A percentile compares a stretch with the other conserved stretches of the same genome.
Evolutionary conservation across 1,139 yeast genomes (phyloP).

Genomic region (Zygosaccharomyces sapae): DNA sequence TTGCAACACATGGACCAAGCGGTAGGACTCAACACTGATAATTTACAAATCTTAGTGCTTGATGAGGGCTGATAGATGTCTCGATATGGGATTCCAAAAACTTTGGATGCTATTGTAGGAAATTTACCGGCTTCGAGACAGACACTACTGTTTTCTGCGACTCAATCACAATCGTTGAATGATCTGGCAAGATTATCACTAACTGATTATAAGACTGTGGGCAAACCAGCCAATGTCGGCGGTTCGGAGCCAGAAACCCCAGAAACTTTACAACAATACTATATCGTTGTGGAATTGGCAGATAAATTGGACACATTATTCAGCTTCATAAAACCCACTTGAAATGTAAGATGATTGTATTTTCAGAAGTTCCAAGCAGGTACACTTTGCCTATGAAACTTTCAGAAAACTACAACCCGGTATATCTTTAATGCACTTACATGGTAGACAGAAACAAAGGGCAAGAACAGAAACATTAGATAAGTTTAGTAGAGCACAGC

Average conservation of each 20-base stretch:
- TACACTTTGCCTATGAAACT: slow-evolving; percentile 86
- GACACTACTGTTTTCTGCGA: slow-evolving; percentile 85
- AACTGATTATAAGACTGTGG: slow-evolving; percentile 71
- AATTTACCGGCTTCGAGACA: slow-evolving; percentile 85
- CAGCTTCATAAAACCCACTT: slow-evolving; percentile 90
- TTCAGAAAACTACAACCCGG: slow-evolving; percentile 95
- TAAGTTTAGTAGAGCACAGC: slow-evolving; percentile 80
- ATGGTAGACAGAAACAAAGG: slow-evolving; percentile 93
- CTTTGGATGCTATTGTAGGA: slow-evolving; percentile 77
- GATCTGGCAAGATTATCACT: slow-evolving; percentile 88
- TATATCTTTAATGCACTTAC: slow-evolving; percentile 82
- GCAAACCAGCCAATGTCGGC: slow-evolving; percentile 36
- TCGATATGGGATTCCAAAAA: slow-evolving; percentile 96
- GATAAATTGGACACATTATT: slow-evolving; percentile 83
- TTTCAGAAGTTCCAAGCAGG: slow-evolving; percentile 89
- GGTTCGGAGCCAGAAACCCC: slow-evolving; percentile 68
- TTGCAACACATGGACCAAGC: slow-evolving; percentile 95
- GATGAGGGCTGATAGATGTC: slow-evolving; percentile 96
- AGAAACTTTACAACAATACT: slow-evolving; percentile 76
- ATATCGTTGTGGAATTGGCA: slow-evolving; percentile 62
- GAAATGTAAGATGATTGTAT: slow-evolving; percentile 79
- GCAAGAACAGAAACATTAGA: slow-evolving; percentile 86
- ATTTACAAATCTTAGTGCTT: slow-evolving; percentile 74
- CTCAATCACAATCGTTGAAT: slow-evolving; percentile 81
- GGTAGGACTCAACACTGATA: slow-evolving; percentile 74